These are phyloP conservation scores for Erythrophleum fordii DNA, from an alignment of 306 rosid species.

Conservation along the genomic window DNA sequence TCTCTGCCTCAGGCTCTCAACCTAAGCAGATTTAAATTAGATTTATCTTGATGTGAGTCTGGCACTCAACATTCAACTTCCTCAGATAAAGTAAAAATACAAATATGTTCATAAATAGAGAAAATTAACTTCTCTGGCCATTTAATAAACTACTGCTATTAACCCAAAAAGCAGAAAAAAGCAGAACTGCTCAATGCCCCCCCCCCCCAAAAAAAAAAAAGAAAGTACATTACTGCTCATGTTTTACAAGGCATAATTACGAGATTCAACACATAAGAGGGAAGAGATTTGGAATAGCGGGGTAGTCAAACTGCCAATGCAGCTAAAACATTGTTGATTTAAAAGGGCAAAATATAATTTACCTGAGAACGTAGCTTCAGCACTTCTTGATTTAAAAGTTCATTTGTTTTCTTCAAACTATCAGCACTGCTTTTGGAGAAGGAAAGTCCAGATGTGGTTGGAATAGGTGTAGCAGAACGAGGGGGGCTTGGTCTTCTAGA, in stretches of 20 bases:
- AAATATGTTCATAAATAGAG: background rate
- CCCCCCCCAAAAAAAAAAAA: no score
- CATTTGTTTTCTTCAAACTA: conserved; percentile 92
- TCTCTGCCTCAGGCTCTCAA: conserved; percentile 79
- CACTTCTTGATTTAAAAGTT: conserved; percentile 91
- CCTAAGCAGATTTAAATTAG: conserved; percentile 54
- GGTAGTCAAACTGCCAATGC: background rate
- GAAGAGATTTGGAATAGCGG: background rate
- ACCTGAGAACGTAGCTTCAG: conserved; percentile 83
- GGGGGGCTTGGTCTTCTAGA: conserved; percentile 96
- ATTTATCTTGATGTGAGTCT: background rate
- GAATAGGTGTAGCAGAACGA: conserved; percentile 97
- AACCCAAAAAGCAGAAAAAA: background rate
- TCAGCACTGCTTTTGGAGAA: conserved; percentile 84
- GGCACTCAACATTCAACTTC: background rate
- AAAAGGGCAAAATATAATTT: conserved; percentile 35
- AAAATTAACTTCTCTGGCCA: background rate
- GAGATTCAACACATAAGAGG: background rate
- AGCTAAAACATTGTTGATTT: background rate
- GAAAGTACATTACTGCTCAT: background rate
- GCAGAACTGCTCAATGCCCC: background rate
- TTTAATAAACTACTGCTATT: background rate
- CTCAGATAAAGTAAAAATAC: background rate
- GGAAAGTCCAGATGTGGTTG: conserved; percentile 93
- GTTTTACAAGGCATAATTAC: background rate